Evolutionary conservation across 1,139 yeast species (phyloP).

Genomic region (Geotrichum reessii): DNA sequence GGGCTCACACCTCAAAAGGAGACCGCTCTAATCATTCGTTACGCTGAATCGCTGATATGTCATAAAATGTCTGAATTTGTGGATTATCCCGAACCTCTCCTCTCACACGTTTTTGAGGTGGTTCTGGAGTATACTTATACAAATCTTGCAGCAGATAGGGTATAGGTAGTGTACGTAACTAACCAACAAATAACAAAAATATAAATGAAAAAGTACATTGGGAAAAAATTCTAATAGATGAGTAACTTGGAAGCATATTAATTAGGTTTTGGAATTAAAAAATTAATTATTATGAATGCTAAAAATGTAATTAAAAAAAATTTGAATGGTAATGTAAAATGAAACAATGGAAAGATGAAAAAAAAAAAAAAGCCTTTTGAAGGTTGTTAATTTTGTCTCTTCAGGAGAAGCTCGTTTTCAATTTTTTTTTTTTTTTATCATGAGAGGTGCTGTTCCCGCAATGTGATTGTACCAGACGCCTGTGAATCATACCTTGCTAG

Average conservation of each 20-base stretch:
- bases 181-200: no score
- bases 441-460: no score
- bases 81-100: conserved; percentile 8
- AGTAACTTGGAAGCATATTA: background rate
- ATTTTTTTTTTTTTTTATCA: no score
- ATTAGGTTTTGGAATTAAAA: background rate
- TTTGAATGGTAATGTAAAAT: background rate
- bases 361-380: background rate
- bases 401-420: no score
- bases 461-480: no score
- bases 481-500: no score
- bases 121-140: conserved; percentile 12
- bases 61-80: conserved; percentile 13
- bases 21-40: conserved; percentile 1
- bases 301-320: background rate
- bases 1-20: conserved; percentile 4
- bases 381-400: background rate
- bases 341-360: background rate
- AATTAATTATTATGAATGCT: background rate
- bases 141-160: background rate
- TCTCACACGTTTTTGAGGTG: conserved; percentile 13
- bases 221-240: no score
- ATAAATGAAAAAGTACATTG: no score
- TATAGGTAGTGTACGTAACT: no score
- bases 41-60: conserved; percentile 10